Base-by-base conservation (phyloP, 2,329 filamentous ascomycete species). In the Reticulascus tulasneorum region DNA sequence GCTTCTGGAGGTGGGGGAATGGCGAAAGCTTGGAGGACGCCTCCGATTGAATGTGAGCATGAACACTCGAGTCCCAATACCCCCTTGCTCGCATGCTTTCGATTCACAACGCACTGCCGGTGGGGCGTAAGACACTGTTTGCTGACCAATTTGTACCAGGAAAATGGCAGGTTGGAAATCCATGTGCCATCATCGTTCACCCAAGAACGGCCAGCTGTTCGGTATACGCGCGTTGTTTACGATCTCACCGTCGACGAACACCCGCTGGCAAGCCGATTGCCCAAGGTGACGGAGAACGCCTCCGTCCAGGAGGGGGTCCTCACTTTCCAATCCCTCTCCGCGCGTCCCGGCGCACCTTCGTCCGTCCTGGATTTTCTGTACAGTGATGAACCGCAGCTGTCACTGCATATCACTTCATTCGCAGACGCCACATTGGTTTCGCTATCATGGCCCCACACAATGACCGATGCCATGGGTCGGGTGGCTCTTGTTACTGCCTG, bases 341-440 rank as follows among this genome's bases (percentile, higher is more conserved):
- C 47, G 39, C 23, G 29, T 10, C 13, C 29, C 5, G 42, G 39
- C 10, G 44, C 41, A 7, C 49, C 49, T 6, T 30, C 15, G 9
- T 55, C 44, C 4, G 42, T 69, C 1, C 48, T 58, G 2, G 67
- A 72, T 36, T 69, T 64, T 40, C 30, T 69, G 10, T 47, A 51
- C 27, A 42, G 48, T 5, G 69, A 74, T 46, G 51, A 46, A 13
- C 71, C 71, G 1, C 65, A 68, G 46, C 47, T 77, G 5, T 59
- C 60, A 5, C 51, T 77, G 5, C 67, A 72, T 41, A 54, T 76
- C 26, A 61, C 64, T 4, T 61, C 62, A 0, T 77, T 77, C 47
- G 48, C 46, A 4, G 66, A 78, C 37, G 66, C 67, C 0, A 77
- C 73, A 0, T 48, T 77, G 0, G 54, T 77, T 2, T 57, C 59